These are phyloP conservation scores for Xanthoconium separans DNA, from an alignment of 1,284 basidiomycete genomes.

Conservation along the genomic window DNA sequence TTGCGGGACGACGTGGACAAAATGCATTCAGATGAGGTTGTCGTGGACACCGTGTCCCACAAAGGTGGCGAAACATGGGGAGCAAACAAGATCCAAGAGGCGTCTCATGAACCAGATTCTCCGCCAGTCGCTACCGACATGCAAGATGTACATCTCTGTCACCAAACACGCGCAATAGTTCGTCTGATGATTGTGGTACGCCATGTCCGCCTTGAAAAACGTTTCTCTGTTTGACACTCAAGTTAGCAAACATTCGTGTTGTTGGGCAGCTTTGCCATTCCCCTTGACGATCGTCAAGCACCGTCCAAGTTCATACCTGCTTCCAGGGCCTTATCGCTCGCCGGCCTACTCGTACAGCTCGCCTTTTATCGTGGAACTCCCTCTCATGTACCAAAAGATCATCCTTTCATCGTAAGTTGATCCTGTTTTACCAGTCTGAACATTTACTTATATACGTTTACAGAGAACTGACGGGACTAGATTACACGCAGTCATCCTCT, in stretches of 20 bases:
- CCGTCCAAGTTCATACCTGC: conserved; percentile 4
- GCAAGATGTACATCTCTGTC: background rate
- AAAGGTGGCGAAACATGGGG: too few relatives aligned
- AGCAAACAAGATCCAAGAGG: too few relatives aligned
- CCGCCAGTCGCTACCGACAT: too few relatives aligned
- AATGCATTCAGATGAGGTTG: too few relatives aligned
- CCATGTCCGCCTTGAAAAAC: background rate
- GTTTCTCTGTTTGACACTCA: background rate
- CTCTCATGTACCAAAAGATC: background rate
- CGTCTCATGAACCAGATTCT: too few relatives aligned
- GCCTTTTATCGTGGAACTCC: background rate
- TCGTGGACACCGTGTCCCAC: too few relatives aligned
- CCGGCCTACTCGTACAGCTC: conserved; percentile 1
- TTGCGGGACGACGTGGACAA: too few relatives aligned
- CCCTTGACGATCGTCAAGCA: background rate
- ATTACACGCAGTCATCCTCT: too few relatives aligned
- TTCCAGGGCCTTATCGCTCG: background rate
- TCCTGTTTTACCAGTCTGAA: background rate
- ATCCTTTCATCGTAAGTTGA: background rate
- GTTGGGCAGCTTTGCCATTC: background rate
- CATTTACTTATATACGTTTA: background rate
- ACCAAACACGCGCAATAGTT: background rate
- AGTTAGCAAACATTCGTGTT: background rate
- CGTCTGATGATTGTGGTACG: conserved; percentile 3
- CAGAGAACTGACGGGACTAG: background rate